Conservation (phyloP, 768 basidiomycete species). For the Tricholoma sp. region DNA sequence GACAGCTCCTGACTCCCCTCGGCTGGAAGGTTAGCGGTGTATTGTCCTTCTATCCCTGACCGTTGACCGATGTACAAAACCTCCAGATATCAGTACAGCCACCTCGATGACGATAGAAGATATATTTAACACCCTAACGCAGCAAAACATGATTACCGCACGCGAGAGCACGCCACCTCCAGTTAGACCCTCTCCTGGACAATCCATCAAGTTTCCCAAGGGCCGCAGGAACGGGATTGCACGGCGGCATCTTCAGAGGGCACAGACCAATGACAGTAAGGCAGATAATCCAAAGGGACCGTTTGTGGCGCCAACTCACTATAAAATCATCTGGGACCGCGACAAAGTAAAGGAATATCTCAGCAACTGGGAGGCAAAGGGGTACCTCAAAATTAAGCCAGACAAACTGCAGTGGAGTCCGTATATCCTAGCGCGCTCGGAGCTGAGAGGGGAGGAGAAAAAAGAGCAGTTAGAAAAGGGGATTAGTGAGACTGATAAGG, state of each 20-base stretch:
- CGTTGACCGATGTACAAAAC: background rate
- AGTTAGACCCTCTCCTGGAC: constrained; percentile 67
- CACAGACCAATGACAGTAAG: constrained; percentile 45
- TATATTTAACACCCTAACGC: constrained; percentile 65
- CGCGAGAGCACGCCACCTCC: constrained; percentile 45
- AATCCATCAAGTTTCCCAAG: constrained; percentile 69
- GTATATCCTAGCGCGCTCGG: constrained; percentile 46
- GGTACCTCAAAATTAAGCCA: constrained; percentile 68
- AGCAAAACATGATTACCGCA: constrained; percentile 69
- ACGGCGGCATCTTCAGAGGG: constrained; percentile 57
- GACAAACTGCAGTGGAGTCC: constrained; percentile 95
- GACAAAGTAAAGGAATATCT: constrained; percentile 63
- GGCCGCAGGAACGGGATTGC: constrained; percentile 64
- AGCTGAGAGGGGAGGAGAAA: constrained; percentile 4
- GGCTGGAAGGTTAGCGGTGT: constrained; percentile 66
- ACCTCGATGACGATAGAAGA: constrained; percentile 94
- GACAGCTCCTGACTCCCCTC: constrained; percentile 52
- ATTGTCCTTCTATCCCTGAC: background rate
- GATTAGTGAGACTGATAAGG: constrained; percentile 10
- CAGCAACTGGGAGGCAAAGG: constrained; percentile 69
- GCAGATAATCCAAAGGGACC: constrained; percentile 39
- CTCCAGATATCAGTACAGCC: constrained; percentile 71
- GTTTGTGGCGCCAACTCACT: constrained; percentile 62
- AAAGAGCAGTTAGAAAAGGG: constrained; percentile 14
- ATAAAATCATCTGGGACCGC: constrained; percentile 72